Evolutionary conservation across 139 green algal genomes (phyloP), one percentile per base, ranked within the genome.

Genomic region (Dunaliella sp.): DNA sequence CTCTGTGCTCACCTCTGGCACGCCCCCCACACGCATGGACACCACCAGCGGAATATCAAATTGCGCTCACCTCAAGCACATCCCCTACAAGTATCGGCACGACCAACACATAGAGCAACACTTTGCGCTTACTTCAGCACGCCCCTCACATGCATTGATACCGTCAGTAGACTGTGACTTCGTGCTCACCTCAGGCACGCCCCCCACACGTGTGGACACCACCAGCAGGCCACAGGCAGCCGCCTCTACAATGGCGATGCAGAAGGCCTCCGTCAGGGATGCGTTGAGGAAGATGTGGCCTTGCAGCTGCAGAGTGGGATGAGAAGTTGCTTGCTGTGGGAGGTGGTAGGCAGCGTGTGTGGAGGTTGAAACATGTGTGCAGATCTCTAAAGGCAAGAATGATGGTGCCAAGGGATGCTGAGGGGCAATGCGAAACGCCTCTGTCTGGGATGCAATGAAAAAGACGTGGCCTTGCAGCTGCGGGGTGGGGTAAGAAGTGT

Each of bases 361-460:
- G n/a, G n/a, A n/a, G n/a, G n/a, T n/a, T n/a, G n/a, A n/a, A n/a
- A n/a, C n/a, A n/a, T n/a, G n/a, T n/a, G n/a, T n/a, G n/a, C n/a
- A n/a, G n/a, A n/a, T n/a, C n/a, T n/a, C n/a, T n/a, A n/a, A n/a
- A n/a, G n/a, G n/a, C n/a, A n/a, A n/a, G n/a, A n/a, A n/a, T n/a
- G n/a, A n/a, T n/a, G n/a, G n/a, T n/a, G n/a, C n/a, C n/a, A n/a
- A n/a, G n/a, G n/a, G n/a, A n/a, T n/a, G n/a, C n/a, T n/a, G n/a
- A n/a, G n/a, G n/a, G 1, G 97, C 96, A 90, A 99, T 98, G 91
- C 97, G 99, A 88, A 99, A 99, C 1, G 97, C 96, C 83, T 99
- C 97, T 0, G 97, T 99, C 2, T 99, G 91, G 28, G 93, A 97
- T 81, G 93, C 93, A 87, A 98, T 99, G 21, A 99, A 3, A 57